Conservation (phyloP, 78 protist genomes). For the Chrysochromulina parva region DNA sequence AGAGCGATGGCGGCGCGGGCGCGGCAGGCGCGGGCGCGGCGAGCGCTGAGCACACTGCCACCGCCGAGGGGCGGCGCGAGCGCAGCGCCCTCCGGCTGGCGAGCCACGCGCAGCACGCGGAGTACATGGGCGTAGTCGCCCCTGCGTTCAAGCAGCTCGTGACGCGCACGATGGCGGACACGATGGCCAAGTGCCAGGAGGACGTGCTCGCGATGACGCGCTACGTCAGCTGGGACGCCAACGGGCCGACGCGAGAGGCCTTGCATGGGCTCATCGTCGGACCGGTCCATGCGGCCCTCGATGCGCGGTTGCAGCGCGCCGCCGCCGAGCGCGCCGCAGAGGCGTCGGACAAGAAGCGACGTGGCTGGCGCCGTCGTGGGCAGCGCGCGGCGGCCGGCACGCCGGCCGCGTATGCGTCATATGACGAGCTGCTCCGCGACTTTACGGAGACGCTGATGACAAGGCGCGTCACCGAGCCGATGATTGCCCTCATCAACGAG, state of each 20-base stretch:
- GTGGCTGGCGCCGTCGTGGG: no score
- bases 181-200: neutral
- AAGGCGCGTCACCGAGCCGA: neutral
- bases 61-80: neutral
- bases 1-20: neutral
- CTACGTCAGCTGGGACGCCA: neutral
- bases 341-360: no score
- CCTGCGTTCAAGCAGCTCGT: no score
- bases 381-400: no score
- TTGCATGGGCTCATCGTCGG: no score
- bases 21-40: neutral
- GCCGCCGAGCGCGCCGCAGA: no score
- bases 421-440: neutral
- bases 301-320: no score
- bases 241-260: no score
- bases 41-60: neutral
- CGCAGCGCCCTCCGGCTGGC: neutral
- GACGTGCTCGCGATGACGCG: neutral
- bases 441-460: neutral
- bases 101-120: neutral
- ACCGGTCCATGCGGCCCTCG: no score
- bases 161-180: neutral
- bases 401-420: neutral
- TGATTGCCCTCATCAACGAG: neutral
- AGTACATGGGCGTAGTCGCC: no score